These are phyloP conservation scores for Penstemon newberryi DNA, from an alignment of 257 asterid genomes.

Conservation along the genomic window DNA sequence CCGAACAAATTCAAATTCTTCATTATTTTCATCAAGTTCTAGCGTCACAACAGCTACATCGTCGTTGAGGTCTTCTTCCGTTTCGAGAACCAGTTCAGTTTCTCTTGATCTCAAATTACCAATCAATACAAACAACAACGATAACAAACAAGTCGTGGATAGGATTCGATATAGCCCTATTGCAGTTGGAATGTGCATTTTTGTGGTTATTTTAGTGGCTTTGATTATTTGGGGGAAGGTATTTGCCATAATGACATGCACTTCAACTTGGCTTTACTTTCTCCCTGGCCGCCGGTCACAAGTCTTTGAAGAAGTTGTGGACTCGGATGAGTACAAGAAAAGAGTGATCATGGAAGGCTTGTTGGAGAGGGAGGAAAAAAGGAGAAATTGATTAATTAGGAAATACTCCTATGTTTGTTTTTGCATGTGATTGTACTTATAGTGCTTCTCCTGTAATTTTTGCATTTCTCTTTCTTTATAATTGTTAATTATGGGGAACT, in stretches of 20 bases:
- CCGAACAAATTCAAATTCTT: conserved; percentile 32
- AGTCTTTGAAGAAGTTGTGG: conserved; percentile 1
- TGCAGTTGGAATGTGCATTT: conserved; percentile 33
- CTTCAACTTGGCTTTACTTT: conserved; percentile 49
- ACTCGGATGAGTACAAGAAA: conserved; percentile 39
- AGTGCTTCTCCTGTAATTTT: too few relatives aligned
- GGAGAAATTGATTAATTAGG: not conserved
- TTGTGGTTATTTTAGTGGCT: conserved; percentile 47
- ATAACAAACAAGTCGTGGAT: not conserved
- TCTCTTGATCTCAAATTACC: conserved; percentile 30
- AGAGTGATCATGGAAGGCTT: conserved; percentile 42
- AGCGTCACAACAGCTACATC: conserved; percentile 10
- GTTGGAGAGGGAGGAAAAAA: conserved; percentile 27
- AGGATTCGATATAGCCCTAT: not conserved
- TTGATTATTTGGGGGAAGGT: conserved; percentile 54
- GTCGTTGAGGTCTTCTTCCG: conserved; percentile 28
- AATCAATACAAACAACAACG: not conserved
- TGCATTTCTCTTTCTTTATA: too few relatives aligned
- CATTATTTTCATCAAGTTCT: conserved; percentile 36
- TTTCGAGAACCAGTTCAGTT: conserved; percentile 28
- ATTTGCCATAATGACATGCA: conserved; percentile 56
- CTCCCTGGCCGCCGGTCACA: conserved; percentile 22
- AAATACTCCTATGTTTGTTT: too few relatives aligned
- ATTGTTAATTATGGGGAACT: too few relatives aligned
- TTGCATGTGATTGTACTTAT: too few relatives aligned